Evolutionary conservation across 2,329 filamentous ascomycete species (phyloP).

Genomic region (Fusarium subtropicale): DNA sequence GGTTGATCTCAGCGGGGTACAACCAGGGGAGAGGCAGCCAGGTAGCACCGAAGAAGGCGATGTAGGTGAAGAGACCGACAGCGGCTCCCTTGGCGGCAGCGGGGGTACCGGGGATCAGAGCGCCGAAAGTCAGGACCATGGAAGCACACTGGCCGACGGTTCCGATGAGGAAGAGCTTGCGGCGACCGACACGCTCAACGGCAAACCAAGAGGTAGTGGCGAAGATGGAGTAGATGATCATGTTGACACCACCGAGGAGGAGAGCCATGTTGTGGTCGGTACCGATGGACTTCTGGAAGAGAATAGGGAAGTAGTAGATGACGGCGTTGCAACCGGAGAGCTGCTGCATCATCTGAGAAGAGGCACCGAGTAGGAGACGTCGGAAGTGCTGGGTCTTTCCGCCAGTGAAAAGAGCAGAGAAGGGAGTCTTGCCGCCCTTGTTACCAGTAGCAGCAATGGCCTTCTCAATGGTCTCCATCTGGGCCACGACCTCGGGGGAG

Average conservation of each 20-base stretch:
- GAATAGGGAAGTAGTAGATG: slow-evolving; percentile 71
- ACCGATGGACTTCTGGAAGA: slow-evolving; percentile 57
- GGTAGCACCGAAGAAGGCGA: slow-evolving; percentile 74
- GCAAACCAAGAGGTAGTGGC: slow-evolving; percentile 67
- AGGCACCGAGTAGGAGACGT: slow-evolving; percentile 70
- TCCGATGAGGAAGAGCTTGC: slow-evolving; percentile 60
- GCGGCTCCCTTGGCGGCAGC: slow-evolving; percentile 71
- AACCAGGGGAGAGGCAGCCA: slow-evolving; percentile 72
- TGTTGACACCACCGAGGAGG: slow-evolving; percentile 62
- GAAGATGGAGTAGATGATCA: slow-evolving; percentile 68
- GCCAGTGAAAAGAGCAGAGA: slow-evolving; percentile 68
- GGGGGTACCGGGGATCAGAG: slow-evolving; percentile 72
- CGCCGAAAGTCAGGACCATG: slow-evolving; percentile 71
- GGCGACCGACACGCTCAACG: slow-evolving; percentile 59
- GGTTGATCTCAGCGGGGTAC: slow-evolving; percentile 71
- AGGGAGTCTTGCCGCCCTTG: slow-evolving; percentile 57
- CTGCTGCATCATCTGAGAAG: slow-evolving; percentile 72
- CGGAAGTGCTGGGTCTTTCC: slow-evolving; percentile 75
- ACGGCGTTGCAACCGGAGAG: slow-evolving; percentile 70
- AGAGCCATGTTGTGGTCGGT: slow-evolving; percentile 58
- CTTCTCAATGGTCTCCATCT: slow-evolving; percentile 64
- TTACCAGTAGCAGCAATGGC: slow-evolving; percentile 65
- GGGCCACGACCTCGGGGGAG: slow-evolving; percentile 65
- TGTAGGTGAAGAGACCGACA: slow-evolving; percentile 76
- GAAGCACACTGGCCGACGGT: slow-evolving; percentile 62